Base-by-base conservation (phyloP, 805 yeast genomes). In the Lipomyces anomalus region DNA sequence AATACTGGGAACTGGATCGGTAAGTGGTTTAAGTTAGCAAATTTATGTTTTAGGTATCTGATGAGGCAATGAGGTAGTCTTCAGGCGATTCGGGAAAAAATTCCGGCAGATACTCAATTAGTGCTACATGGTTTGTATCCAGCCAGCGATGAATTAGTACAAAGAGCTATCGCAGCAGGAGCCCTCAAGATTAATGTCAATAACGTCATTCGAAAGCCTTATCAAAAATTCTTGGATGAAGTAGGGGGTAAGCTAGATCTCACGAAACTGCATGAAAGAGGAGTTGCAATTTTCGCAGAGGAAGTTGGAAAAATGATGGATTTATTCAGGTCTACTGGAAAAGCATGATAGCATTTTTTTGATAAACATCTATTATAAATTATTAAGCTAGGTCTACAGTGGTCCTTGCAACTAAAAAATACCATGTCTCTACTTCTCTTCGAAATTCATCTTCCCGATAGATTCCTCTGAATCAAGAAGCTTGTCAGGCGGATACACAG, bases 101-200 rank as follows among this genome's bases (percentile, higher is more conserved):
- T 39, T 18, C 52, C 55, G n/a, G 53, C 42, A 24, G 52, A 50
- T 22, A 52, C 61, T 6, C 43, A 54, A 4, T 46, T 65, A n/a
- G 67, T 67, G 30, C 52, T 66, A 24, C 70, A 66, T 44, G 70
- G 69, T n/a, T 63, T 67, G 5, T 61, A 58, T 45, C 63, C 60
- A 4, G 59, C 63, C 38, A 53, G 59, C 7, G 59, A 61, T 5
- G 65, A 63, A 21, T 42, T 66, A 26, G 39, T 64, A 22, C 44
- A 53, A 33, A 42, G 55, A 42, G 59, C 58, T 34, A 55, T 66
- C 29, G 48, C 44, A 22, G 30, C 30, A 9, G 69, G 68, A 1
- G 53, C 64, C 35, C 58, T 66, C 20, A 66, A 66, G 51, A 55
- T 64, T 35, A 66, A 66, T 43, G 61, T 64, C 22, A 66, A 66